Evolutionary conservation across 495 filamentous ascomycete genomes (phyloP).

Genomic region (Parathielavia hyrcaniae): DNA sequence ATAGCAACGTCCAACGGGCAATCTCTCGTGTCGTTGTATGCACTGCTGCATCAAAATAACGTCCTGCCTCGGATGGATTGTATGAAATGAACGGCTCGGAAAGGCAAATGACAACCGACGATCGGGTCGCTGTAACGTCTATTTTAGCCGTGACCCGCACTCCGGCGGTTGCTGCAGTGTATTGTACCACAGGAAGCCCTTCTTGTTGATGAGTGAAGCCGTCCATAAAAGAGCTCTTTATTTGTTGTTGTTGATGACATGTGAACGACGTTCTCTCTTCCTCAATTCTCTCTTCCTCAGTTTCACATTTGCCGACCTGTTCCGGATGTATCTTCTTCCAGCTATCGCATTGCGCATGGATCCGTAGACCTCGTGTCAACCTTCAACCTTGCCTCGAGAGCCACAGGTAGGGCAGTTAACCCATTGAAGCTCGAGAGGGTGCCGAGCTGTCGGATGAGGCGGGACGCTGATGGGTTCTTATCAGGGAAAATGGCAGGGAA

Average conservation of each 20-base stretch:
- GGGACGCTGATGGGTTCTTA: too few relatives aligned
- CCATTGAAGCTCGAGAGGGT: too few relatives aligned
- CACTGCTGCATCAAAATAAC: too few relatives aligned
- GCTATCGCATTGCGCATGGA: neutral
- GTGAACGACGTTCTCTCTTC: too few relatives aligned
- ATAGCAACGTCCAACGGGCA: too few relatives aligned
- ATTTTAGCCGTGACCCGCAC: neutral
- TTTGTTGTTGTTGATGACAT: too few relatives aligned
- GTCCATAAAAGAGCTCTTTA: neutral
- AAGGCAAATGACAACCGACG: conserved; percentile 19
- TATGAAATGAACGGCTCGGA: conserved; percentile 20
- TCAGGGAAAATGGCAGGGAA: too few relatives aligned
- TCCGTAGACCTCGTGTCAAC: neutral
- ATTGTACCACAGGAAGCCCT: too few relatives aligned
- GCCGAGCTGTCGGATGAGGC: too few relatives aligned
- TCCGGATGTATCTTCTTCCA: conserved; percentile 3
- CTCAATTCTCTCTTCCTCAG: too few relatives aligned
- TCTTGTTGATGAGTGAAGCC: neutral
- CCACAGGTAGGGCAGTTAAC: too few relatives aligned
- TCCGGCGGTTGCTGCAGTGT: neutral
- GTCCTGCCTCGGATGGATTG: neutral
- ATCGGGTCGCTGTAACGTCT: conserved; percentile 8
- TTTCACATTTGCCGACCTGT: neutral
- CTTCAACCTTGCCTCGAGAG: neutral
- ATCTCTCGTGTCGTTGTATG: neutral